These are phyloP conservation scores for Teunomyces tritomae DNA, from an alignment of 805 yeast species.

Conservation along the genomic window DNA sequence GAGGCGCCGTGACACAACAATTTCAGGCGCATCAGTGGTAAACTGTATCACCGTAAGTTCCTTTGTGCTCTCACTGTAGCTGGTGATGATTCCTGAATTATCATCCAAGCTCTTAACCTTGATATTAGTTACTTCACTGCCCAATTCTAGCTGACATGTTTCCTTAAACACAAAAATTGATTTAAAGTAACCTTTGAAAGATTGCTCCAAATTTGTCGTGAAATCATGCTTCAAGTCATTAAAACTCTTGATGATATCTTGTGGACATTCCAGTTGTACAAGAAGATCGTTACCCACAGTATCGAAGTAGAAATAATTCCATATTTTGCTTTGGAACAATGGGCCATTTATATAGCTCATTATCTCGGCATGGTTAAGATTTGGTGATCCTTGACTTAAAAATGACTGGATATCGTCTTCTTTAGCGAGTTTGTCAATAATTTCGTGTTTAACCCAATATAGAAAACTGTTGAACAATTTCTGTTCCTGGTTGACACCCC, in stretches of 20 bases:
- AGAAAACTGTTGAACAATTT: slow-evolving; percentile 43
- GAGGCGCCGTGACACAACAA: background rate
- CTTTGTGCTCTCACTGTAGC: background rate
- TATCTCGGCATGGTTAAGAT: slow-evolving; percentile 19
- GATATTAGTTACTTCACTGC: background rate
- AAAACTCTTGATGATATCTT: background rate
- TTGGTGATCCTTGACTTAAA: slow-evolving; percentile 9
- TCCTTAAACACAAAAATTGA: slow-evolving; percentile 4
- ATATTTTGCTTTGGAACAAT: slow-evolving; percentile 18
- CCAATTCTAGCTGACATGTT: background rate
- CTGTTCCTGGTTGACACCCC: slow-evolving; percentile 47
- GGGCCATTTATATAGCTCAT: slow-evolving; percentile 22
- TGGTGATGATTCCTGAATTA: background rate
- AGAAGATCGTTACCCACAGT: slow-evolving; percentile 12
- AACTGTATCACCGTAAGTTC: background rate
- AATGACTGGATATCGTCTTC: slow-evolving; percentile 30
- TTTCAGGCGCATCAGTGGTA: background rate
- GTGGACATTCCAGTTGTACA: background rate
- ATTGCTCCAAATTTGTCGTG: background rate
- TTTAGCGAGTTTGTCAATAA: slow-evolving; percentile 35
- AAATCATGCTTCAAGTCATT: slow-evolving; percentile 1
- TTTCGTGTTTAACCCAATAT: slow-evolving; percentile 41
- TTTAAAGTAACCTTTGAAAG: slow-evolving; percentile 6
- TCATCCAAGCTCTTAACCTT: slow-evolving; percentile 6
- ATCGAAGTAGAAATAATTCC: slow-evolving; percentile 19